Evolutionary conservation across 495 filamentous ascomycete species (phyloP).

Genomic region (Annulohypoxylon moriforme): DNA sequence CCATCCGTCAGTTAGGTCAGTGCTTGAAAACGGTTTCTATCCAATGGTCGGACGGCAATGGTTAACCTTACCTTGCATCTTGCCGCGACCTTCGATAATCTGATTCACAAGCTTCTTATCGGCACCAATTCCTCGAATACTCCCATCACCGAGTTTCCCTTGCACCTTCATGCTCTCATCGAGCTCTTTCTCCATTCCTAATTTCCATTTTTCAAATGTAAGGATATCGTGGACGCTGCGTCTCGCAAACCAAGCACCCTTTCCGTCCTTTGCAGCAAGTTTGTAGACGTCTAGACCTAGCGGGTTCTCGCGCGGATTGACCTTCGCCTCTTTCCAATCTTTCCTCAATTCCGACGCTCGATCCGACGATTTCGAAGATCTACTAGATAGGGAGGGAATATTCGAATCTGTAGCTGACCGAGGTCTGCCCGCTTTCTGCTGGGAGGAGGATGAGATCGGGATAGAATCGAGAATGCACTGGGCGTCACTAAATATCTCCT

Average conservation of each 20-base stretch:
- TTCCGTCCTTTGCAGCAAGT: constrained; percentile 78
- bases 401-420: constrained; percentile 51
- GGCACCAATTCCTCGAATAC: constrained; percentile 84
- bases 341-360: constrained; percentile 65
- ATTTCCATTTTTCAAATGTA: constrained; percentile 75
- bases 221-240: constrained; percentile 80
- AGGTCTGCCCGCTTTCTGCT: constrained; percentile 42
- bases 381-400: constrained; percentile 25
- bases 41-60: background rate
- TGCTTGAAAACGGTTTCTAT: background rate
- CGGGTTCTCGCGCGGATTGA: constrained; percentile 77
- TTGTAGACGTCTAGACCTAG: constrained; percentile 83
- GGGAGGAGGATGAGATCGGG: constrained; percentile 53
- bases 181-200: constrained; percentile 70
- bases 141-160: constrained; percentile 72
- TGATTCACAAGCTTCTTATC: constrained; percentile 75
- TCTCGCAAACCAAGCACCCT: constrained; percentile 89
- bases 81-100: constrained; percentile 65
- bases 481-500: constrained; percentile 69
- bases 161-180: constrained; percentile 69
- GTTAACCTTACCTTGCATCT: constrained; percentile 63
- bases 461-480: constrained; percentile 82
- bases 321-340: constrained; percentile 88
- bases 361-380: constrained; percentile 44
- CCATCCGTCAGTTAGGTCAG: constrained; percentile 15